Percentiles rank a stretch among this genome's conserved stretches.
phyloP scores from a whole-genome alignment of 306 rosid species.

The Rubus idaeus region DNA sequence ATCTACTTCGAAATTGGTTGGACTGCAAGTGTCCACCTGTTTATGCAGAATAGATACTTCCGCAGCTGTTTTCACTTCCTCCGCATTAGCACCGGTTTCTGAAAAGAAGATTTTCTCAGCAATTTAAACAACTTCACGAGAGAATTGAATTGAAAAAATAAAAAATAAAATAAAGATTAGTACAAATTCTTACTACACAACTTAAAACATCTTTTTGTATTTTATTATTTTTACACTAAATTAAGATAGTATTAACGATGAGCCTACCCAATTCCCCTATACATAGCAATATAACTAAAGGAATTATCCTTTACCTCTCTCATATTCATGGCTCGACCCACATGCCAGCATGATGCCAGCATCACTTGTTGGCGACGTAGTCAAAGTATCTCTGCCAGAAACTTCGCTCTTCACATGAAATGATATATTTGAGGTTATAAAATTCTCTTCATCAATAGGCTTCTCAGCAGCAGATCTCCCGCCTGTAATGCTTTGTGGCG shows the following conservation, averaged over 20 bases:
- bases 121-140: not conserved
- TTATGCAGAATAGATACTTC: slow-evolving; percentile 23
- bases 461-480: slow-evolving; percentile 35
- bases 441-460: slow-evolving; percentile 34
- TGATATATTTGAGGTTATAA: slow-evolving; percentile 31
- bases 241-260: not conserved
- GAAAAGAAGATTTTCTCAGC: slow-evolving; percentile 33
- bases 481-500: slow-evolving; percentile 33
- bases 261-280: not conserved
- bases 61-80: slow-evolving; percentile 27
- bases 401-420: slow-evolving; percentile 26
- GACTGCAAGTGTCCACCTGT: slow-evolving; percentile 29
- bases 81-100: slow-evolving; percentile 38
- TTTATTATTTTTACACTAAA: not conserved
- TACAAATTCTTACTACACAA: not conserved
- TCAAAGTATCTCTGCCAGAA: slow-evolving; percentile 29
- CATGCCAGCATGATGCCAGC: slow-evolving; percentile 31
- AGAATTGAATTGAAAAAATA: not conserved
- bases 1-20: slow-evolving; percentile 22
- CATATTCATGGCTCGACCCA: slow-evolving; percentile 30
- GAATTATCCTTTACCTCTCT: slow-evolving; percentile 36
- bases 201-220: not conserved
- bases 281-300: not conserved
- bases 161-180: not conserved
- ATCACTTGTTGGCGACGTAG: slow-evolving; percentile 25